Evolutionary conservation across 2,329 filamentous ascomycete species (phyloP), one percentile per base, ranked within the genome.

Genomic region (Apiospora sp.): DNA sequence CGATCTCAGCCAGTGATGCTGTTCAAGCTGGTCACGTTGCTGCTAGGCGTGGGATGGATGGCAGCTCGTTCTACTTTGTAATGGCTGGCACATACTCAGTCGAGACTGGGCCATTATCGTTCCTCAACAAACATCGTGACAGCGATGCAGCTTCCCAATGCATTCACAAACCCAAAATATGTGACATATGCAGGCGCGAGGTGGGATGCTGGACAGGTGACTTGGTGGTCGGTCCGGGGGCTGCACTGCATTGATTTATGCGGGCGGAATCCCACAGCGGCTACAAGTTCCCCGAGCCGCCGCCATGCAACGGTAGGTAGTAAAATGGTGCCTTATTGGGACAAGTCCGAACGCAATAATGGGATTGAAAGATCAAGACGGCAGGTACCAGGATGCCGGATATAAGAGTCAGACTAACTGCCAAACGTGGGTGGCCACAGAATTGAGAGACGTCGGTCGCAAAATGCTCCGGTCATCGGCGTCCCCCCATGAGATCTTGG

Each of bases 391-490:
- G 6, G 6, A 49, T 49, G n/a, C 19, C 46, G 46, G 46, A 49
- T 49, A 49, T n/a, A 49, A 49, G 19, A 22, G 46, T 48, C 19
- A 44, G 27, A 6, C 41, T 43, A 43, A 43, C 27, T 43, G 6
- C 8, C 41, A 43, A 43, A 44, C 43, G 43, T 44, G 43, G 46
- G 46, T 48, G 46, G 46, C 22, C 49, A 51, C n/a, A 51, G n/a
- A 30, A 30, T 30, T 30, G 27, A 30, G 27, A 30, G 27, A 51
- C 4, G 49, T 12, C 49, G 49, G n/a, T 51, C n/a, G n/a, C 49
- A 27, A 51, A 51, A 51, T 3, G n/a, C 49, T 51, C 49, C 49
- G 49, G 49, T 51, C 49, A 51, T 51, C 49, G 49, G 49, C n/a
- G 10, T 1, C 48, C 48, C 48, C 48, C 48, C 48, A 48, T 10